Evolutionary conservation across 2,329 filamentous ascomycete genomes (phyloP), one percentile per base, ranked within the genome.

Genomic region (Colletotrichum paranaense): DNA sequence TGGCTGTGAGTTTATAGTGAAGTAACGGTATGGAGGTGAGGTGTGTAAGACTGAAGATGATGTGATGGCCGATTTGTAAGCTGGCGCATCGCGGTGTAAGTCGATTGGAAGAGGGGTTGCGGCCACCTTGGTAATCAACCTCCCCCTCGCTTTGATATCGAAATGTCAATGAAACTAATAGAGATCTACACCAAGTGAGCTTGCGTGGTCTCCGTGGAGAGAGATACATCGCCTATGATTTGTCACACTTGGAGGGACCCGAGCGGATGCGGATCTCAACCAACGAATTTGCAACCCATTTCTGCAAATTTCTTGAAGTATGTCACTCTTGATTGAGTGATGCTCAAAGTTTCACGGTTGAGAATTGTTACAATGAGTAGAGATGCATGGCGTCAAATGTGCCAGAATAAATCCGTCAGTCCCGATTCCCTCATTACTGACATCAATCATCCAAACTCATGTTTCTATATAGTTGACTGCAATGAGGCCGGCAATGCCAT

Each of bases 61-160:
- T 65, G 62, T 65, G 32, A 57, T 56, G 7, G 32, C 16, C 38
- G 32, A 65, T 65, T 65, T 65, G 62, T 65, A 65, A 65, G 62
- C 62, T 12, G n/a, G 28, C 12, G 30, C 46, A n/a, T 22, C 14
- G 6, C 24, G 14, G 19, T 22, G 32, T n/a, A 42, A 30, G 32
- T 28, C n/a, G 16, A 22, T 63, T 30, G 53, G 49, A 55, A 5
- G 62, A 38, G 62, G 49, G 42, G 46, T 26, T 12, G 30, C 12
- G 12, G 62, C 62, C 62, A 53, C n/a, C 49, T 62, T 62, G n/a
- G 59, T 62, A 62, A 62, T 62, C 42, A 6, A 19, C 59, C 28
- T 3, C n/a, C 11, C 11, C 26, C 16, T 26, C 6, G 26, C 7
- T 28, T 12, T n/a, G 35, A 62, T 49, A 7, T 22, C 4, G 1